Percentiles rank a stretch among this genome's conserved stretches.
Conservation (phyloP, 2,329 filamentous ascomycete species). For the Macrophomina pseudophaseolina region DNA sequence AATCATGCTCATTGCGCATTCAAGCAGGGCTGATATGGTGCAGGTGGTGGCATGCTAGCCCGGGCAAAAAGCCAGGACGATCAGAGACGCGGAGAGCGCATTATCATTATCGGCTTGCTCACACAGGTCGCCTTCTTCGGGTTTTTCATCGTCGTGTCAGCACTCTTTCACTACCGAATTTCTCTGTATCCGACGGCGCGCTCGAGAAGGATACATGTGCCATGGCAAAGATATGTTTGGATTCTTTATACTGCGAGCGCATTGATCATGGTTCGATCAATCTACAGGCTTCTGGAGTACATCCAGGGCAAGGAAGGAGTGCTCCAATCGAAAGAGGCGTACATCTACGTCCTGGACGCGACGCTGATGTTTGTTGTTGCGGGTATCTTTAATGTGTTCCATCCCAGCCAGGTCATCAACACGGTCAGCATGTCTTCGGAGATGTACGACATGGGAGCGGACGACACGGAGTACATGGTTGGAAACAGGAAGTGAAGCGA, state of each 20-base stretch:
- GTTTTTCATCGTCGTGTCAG: constrained; percentile 51
- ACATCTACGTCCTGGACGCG: constrained; percentile 56
- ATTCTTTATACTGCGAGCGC: constrained; percentile 51
- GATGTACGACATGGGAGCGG: background rate
- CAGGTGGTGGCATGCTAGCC: constrained; percentile 25
- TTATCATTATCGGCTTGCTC: constrained; percentile 56
- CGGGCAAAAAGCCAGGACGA: background rate
- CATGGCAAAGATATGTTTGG: constrained; percentile 43
- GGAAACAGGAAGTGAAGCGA: constrained; percentile 1
- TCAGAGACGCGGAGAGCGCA: constrained; percentile 41
- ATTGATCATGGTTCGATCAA: constrained; percentile 56
- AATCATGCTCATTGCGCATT: background rate
- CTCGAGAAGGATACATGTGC: constrained; percentile 2
- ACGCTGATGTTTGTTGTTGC: constrained; percentile 52
- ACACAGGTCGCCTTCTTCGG: constrained; percentile 58
- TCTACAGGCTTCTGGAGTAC: constrained; percentile 59
- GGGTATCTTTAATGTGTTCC: constrained; percentile 44
- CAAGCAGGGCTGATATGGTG: background rate
- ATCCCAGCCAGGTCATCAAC: constrained; percentile 40
- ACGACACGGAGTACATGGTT: background rate
- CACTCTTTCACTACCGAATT: constrained; percentile 38
- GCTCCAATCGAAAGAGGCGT: constrained; percentile 52
- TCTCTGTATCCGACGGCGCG: constrained; percentile 30
- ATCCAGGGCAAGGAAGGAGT: constrained; percentile 51
- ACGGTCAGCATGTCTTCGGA: background rate